A percentile compares a stretch with the other conserved stretches of the same genome.
phyloP scores from a whole-genome alignment of 192 early-diverging fungal species.

The Umbelopsis ramanniana region DNA sequence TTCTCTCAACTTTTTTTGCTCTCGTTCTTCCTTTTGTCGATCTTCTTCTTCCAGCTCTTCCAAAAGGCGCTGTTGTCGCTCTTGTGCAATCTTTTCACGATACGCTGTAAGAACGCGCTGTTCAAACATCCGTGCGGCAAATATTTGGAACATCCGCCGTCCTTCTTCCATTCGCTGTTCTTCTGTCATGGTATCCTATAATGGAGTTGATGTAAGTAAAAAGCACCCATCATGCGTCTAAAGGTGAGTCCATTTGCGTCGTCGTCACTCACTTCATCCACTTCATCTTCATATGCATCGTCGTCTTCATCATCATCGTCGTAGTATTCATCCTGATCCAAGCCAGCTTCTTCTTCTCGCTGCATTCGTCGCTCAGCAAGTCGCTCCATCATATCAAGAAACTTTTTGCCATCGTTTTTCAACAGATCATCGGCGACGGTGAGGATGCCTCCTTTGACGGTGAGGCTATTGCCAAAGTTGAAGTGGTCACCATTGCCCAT shows the following conservation, averaged over 20 bases:
- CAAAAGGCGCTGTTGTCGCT: slow-evolving; percentile 85
- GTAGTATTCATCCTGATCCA: slow-evolving; percentile 41
- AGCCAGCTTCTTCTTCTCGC: slow-evolving; percentile 63
- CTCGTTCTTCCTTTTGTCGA: slow-evolving; percentile 60
- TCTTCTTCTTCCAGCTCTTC: slow-evolving; percentile 90
- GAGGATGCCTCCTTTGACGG: slow-evolving; percentile 75
- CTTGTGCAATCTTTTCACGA: slow-evolving; percentile 91
- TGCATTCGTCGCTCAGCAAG: slow-evolving; percentile 90
- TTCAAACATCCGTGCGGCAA: slow-evolving; percentile 97
- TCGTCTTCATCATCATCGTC: slow-evolving; percentile 55
- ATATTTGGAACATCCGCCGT: slow-evolving; percentile 92
- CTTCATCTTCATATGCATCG: slow-evolving; percentile 65
- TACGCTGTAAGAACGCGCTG: slow-evolving; percentile 93
- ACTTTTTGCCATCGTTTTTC: slow-evolving; percentile 93
- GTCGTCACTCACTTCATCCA: slow-evolving; percentile 52
- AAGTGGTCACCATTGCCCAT: slow-evolving; percentile 40
- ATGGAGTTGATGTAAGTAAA: neutral
- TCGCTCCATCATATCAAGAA: slow-evolving; percentile 96
- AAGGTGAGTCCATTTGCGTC: neutral
- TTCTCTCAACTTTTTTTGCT: slow-evolving; percentile 60
- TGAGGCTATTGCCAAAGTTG: slow-evolving; percentile 77
- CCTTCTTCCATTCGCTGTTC: slow-evolving; percentile 93
- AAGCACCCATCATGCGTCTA: neutral
- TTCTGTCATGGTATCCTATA: slow-evolving; percentile 74
- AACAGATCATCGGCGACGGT: slow-evolving; percentile 88